Evolutionary conservation across 345 rosid genomes (phyloP), one percentile per base, ranked within the genome.

Genomic region (Lagerstroemia speciosa): DNA sequence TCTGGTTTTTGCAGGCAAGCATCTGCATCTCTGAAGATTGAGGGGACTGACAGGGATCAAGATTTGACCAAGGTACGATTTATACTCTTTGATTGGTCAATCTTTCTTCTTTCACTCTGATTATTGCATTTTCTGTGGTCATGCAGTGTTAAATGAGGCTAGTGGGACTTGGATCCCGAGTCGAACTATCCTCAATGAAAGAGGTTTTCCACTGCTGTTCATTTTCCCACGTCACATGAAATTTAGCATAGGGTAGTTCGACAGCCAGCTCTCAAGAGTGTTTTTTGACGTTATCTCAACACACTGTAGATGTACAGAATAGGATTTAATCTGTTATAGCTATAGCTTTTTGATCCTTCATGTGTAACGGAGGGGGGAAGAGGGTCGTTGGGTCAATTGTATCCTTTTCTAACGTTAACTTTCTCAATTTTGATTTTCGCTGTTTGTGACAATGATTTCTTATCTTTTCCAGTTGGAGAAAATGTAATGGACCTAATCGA

Each of bases 51-150:
- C 58, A 73, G 78, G 68, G 84, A 92, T 36, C 78, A 72, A 65
- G 81, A 81, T 70, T 83, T 87, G 53, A 79, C 69, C 73, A 74
- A 87, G 81, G 98, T 89, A 68, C 58, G 43, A 50, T 65, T 6
- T 40, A 36, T 1, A 8, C 57, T 17, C 24, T 66, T 41, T 20
- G 27, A 48, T 3, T 50, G 22, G 31, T 66, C 14, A 32, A 3
- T 29, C 22, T 34, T 11, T 64, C 19, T 24, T 64, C 6, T 38
- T 36, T 36, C 29, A 19, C 2, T 64, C 19, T 8, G 11, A 12
- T 14, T 10, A 10, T 31, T 24, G 62, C 20, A 29, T 27, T 45
- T 41, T 14, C 46, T 16, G 14, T 41, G 6, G 14, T 9, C 46
- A 9, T 41, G 16, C 16, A 14, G 10, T 41, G 46, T 14, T 41